Conservation (phyloP, 192 early-diverging fungal genomes). For the Backusella tuberculispora region DNA sequence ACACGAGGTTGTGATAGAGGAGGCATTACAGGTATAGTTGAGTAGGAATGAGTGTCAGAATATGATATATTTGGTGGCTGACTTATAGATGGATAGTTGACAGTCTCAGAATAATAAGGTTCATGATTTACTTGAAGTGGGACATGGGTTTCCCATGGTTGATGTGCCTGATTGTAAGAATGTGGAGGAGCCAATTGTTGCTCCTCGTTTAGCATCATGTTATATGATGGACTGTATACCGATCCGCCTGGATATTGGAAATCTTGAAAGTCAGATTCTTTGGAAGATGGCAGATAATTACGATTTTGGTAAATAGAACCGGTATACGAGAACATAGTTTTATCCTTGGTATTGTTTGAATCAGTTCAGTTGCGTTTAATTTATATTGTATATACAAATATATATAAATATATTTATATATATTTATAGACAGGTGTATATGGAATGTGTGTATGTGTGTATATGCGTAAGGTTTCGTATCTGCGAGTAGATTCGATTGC, state of each 20-base stretch:
- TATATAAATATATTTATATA: background rate
- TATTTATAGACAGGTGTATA: background rate
- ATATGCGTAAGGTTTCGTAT: background rate
- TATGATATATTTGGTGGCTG: constrained; percentile 1
- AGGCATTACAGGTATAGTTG: background rate
- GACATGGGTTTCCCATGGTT: background rate
- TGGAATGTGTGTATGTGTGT: background rate
- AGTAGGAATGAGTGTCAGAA: background rate
- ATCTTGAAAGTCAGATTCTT: constrained; percentile 3
- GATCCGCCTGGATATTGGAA: constrained; percentile 2
- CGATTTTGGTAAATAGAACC: constrained; percentile 4
- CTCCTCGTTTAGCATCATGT: background rate
- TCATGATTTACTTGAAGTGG: background rate
- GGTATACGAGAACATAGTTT: constrained; percentile 3
- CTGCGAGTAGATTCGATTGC: background rate
- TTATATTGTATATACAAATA: background rate
- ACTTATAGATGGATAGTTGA: background rate
- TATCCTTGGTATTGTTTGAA: background rate
- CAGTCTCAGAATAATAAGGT: background rate
- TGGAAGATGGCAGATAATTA: background rate
- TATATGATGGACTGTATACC: background rate
- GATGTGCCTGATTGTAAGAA: constrained; percentile 17
- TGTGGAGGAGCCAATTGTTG: background rate
- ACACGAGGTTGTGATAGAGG: constrained; percentile 6
- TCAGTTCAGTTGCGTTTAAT: background rate